A percentile compares a stretch with the other conserved stretches of the same genome.
Conservation (phyloP, 176 grass and related monocot genomes). For the Avena insularis region DNA sequence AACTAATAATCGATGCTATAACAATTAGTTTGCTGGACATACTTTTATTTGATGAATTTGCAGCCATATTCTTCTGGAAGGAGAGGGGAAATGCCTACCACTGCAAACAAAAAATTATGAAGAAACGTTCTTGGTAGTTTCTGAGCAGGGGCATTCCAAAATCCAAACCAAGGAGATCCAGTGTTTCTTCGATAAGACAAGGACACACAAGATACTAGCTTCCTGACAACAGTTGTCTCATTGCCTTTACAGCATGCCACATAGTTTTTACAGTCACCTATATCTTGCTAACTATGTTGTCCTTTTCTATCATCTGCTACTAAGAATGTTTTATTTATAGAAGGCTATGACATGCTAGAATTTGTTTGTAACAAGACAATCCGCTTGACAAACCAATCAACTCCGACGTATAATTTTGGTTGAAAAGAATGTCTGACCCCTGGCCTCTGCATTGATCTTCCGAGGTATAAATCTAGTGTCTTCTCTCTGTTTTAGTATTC, state of each 20-base stretch:
- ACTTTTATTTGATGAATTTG: background rate
- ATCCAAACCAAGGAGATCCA: background rate
- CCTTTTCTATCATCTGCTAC: background rate
- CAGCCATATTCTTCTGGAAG: constrained; percentile 15
- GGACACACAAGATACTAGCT: background rate
- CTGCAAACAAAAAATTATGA: background rate
- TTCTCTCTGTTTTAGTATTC: background rate
- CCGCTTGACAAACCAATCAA: background rate
- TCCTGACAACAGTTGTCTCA: constrained; percentile 14
- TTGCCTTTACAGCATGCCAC: background rate
- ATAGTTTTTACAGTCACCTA: constrained; percentile 6
- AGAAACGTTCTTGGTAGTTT: background rate
- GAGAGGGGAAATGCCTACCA: background rate
- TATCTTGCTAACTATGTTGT: background rate
- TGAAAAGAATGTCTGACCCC: background rate
- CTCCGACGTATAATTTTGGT: background rate
- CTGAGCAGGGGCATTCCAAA: background rate
- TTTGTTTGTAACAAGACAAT: background rate
- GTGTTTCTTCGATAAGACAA: background rate
- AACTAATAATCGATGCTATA: background rate
- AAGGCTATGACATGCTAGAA: background rate
- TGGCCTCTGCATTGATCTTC: background rate
- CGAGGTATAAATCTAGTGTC: background rate
- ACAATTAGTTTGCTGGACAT: background rate
- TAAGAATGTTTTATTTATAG: background rate